Evolutionary conservation across 306 rosid species (phyloP).

Genomic region (Fagus crenata): DNA sequence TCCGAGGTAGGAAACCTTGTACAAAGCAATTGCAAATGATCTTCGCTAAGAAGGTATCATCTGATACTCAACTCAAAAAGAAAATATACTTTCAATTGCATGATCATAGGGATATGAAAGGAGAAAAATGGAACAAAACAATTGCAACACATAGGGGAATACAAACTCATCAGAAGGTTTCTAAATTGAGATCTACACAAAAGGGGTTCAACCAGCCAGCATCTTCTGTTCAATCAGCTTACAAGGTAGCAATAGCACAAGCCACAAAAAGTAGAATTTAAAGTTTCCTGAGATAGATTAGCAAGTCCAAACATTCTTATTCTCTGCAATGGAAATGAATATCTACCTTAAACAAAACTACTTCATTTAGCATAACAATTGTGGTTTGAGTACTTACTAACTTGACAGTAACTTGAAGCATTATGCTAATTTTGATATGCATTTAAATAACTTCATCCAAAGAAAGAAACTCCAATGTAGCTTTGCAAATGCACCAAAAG

Average conservation of each 20-base stretch:
- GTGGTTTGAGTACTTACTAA: neutral
- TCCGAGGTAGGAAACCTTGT: neutral
- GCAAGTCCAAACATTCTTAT: neutral
- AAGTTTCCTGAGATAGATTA: neutral
- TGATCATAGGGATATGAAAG: neutral
- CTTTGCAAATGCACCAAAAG: constrained; percentile 17
- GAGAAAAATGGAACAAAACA: neutral
- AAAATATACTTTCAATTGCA: too few relatives aligned
- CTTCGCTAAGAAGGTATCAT: too few relatives aligned
- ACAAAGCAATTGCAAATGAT: neutral
- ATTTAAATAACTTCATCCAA: neutral
- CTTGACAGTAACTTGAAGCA: neutral
- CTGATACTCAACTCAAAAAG: too few relatives aligned
- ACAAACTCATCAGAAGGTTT: neutral
- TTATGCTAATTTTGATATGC: neutral
- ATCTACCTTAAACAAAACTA: neutral
- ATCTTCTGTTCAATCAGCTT: neutral
- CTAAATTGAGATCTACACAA: too few relatives aligned
- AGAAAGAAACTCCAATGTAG: neutral
- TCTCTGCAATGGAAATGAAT: neutral
- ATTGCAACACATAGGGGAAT: neutral
- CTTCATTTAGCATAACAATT: neutral
- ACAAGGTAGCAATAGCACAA: neutral
- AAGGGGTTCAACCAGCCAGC: neutral
- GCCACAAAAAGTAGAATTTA: neutral